phyloP scores from a whole-genome alignment of 2,329 filamentous ascomycete genomes.

The Clarireedia monteithiana region DNA sequence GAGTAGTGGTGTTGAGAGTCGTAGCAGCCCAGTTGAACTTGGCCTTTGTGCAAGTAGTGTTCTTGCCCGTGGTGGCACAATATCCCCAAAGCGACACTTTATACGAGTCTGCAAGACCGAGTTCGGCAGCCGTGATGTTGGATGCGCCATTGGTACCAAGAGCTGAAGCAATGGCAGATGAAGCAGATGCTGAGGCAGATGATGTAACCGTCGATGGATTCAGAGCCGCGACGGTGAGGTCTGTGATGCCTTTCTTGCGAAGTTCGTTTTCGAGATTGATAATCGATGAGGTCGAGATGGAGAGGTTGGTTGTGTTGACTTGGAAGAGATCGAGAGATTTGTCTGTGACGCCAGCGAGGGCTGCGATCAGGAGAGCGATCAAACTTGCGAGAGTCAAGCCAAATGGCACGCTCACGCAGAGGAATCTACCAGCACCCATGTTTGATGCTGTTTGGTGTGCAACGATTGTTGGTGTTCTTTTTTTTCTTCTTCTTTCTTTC shows the following conservation, averaged over 20 bases:
- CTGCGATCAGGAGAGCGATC: conserved; percentile 55
- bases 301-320: conserved; percentile 54
- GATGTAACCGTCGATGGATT: conserved; percentile 27
- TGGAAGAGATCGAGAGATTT: conserved; percentile 51
- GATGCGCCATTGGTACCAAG: conserved; percentile 1
- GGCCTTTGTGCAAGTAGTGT: conserved; percentile 60
- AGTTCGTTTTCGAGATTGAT: conserved; percentile 15
- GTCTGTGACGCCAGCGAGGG: conserved; percentile 47
- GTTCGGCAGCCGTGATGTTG: conserved; percentile 49
- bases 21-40: conserved; percentile 72
- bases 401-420: conserved; percentile 85
- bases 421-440: conserved; percentile 69
- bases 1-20: conserved; percentile 56
- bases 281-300: conserved; percentile 23
- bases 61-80: conserved; percentile 51
- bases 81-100: conserved; percentile 80
- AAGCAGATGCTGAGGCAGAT: conserved; percentile 44
- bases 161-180: conserved; percentile 15
- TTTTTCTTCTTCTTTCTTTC: conserved; percentile 7
- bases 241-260: conserved; percentile 8
- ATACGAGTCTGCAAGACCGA: conserved; percentile 64
- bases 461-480: conserved; percentile 8
- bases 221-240: conserved; percentile 22
- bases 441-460: conserved; percentile 17
- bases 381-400: conserved; percentile 70